Evolutionary conservation across 1,139 yeast species (phyloP).

Genomic region (Pichia sp.): DNA sequence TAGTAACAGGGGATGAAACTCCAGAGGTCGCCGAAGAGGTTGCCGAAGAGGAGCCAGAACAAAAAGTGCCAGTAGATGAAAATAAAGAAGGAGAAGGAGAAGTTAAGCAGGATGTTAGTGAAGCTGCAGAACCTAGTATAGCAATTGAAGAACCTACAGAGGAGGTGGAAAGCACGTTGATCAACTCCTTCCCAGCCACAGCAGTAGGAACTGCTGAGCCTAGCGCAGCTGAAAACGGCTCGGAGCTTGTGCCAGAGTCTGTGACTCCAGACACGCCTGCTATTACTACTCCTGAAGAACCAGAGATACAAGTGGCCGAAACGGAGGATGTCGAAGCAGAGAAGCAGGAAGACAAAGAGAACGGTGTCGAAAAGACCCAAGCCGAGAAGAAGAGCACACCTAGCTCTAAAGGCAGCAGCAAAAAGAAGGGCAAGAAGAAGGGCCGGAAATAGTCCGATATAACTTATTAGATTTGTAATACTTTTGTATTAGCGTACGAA

Average conservation of each 20-base stretch:
- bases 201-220: not conserved
- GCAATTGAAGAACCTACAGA: not conserved
- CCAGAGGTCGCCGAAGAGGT: not conserved
- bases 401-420: conserved; percentile 19
- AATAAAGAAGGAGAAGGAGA: not conserved
- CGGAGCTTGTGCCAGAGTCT: conserved; percentile 13
- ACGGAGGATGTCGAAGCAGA: conserved; percentile 2
- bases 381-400: not conserved
- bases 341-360: conserved; percentile 10
- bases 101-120: too few relatives aligned
- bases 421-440: conserved; percentile 26
- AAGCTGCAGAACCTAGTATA: not conserved
- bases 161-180: not conserved
- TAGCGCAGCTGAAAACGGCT: not conserved
- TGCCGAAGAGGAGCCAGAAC: not conserved
- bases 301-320: not conserved
- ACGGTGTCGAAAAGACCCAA: conserved; percentile 13
- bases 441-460: conserved; percentile 12
- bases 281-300: not conserved
- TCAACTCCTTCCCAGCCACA: not conserved
- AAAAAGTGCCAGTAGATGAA: not conserved
- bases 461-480: not conserved
- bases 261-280: not conserved
- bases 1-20: not conserved
- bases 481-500: not conserved